phyloP scores from a whole-genome alignment of 305 asterid genomes.

The Plantago rigida region DNA sequence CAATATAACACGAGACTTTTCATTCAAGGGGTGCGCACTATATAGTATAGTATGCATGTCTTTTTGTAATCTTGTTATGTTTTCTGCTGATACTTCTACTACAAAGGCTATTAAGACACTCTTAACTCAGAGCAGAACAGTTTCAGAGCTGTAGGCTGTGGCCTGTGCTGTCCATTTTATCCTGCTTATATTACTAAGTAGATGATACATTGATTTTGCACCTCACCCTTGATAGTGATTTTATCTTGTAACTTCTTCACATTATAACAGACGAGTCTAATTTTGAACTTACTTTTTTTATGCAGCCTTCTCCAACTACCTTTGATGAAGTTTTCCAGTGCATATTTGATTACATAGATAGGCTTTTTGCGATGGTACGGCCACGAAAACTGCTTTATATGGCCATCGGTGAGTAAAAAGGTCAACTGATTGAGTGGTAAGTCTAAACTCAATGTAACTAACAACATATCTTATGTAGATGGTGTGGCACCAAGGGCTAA shows the following conservation, averaged over 20 bases:
- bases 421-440: constrained; percentile 15
- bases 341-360: constrained; percentile 89
- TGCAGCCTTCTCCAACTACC: constrained; percentile 96
- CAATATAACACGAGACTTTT: too few species aligned
- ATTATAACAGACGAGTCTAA: not conserved
- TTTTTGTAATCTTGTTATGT: not conserved
- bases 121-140: not conserved
- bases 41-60: not conserved
- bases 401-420: constrained; percentile 81
- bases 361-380: constrained; percentile 91
- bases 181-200: not conserved
- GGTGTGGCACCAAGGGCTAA: constrained; percentile 99
- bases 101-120: not conserved
- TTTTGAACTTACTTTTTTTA: constrained; percentile 20
- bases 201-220: not conserved
- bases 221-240: constrained; percentile 7
- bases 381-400: constrained; percentile 83
- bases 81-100: too few species aligned
- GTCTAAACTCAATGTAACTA: constrained; percentile 16
- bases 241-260: not conserved
- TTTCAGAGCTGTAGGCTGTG: not conserved
- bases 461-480: constrained; percentile 39
- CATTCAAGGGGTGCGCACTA: too few species aligned
- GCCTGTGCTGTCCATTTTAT: not conserved
- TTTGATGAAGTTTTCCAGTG: constrained; percentile 92